These are phyloP conservation scores for Pseudogymnoascus sp. DNA, from an alignment of 2,329 filamentous ascomycete species.

Conservation along the genomic window DNA sequence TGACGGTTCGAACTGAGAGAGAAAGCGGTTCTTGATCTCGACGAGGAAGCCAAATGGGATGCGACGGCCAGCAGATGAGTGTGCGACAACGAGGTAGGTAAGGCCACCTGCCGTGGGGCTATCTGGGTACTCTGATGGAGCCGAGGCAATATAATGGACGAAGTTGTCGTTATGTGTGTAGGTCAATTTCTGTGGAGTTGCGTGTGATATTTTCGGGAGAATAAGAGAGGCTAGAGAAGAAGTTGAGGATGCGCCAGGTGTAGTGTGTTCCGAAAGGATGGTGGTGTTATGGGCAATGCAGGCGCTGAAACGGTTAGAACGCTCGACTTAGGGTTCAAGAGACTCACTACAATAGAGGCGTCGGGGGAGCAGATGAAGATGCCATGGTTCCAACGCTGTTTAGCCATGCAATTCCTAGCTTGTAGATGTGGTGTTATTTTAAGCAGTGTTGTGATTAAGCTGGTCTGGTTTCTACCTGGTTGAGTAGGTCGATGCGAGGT, in stretches of 20 bases:
- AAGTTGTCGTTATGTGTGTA: slow-evolving; percentile 88
- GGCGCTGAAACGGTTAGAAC: slow-evolving; percentile 47
- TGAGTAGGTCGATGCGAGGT: neutral
- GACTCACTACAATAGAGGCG: slow-evolving; percentile 66
- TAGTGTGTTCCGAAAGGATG: slow-evolving; percentile 87
- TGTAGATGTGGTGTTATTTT: neutral
- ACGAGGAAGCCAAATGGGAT: slow-evolving; percentile 89
- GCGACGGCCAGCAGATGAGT: slow-evolving; percentile 71
- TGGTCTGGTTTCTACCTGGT: neutral
- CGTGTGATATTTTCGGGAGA: slow-evolving; percentile 88
- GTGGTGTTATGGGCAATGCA: slow-evolving; percentile 92
- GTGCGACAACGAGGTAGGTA: slow-evolving; percentile 85
- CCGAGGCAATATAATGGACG: slow-evolving; percentile 91
- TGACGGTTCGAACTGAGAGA: slow-evolving; percentile 58
- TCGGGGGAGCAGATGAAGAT: slow-evolving; percentile 60
- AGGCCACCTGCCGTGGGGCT: slow-evolving; percentile 65
- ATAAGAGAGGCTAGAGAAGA: slow-evolving; percentile 86
- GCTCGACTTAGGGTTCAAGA: neutral
- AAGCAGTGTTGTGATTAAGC: neutral
- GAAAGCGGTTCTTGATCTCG: slow-evolving; percentile 83
- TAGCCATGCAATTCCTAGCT: neutral
- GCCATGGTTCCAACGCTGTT: slow-evolving; percentile 45
- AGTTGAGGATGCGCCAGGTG: slow-evolving; percentile 72
- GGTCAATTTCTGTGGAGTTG: slow-evolving; percentile 75
- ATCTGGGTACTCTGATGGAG: slow-evolving; percentile 56